Evolutionary conservation across 2,329 filamentous ascomycete species (phyloP), one percentile per base, ranked within the genome.

Genomic region (Saccharata proteae): DNA sequence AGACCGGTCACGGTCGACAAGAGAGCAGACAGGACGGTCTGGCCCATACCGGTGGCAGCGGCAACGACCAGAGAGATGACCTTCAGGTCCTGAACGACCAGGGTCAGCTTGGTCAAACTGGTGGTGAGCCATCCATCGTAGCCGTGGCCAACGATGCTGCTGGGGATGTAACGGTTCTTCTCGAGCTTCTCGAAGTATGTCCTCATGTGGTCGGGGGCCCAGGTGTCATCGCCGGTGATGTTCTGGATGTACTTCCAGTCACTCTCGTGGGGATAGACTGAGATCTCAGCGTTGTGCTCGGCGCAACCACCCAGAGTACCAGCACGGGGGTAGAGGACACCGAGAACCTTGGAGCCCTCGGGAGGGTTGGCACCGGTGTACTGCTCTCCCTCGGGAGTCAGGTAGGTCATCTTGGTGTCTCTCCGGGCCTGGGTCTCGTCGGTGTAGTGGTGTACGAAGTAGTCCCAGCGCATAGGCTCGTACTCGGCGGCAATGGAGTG

Each of bases 361-460:
- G 72, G 72, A 1, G 68, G 69, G 35, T 59, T 54, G 5, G 63
- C 49, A 10, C 72, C 71, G 11, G 62, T 66, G 43, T 74, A 74
- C 17, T 63, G 49, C 2, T 51, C 47, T 10, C 69, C 69, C 27
- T 65, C 51, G 0, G 63, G 55, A 0, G 66, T 68, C 6, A 61
- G 45, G 45, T 73, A 77, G 2, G 66, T 65, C 27, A 69, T 67
- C 57, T 78, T 77, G 42, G 55, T 66, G 46, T 78, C 71, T 30
- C 59, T 57, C 14, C 63, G 58, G 39, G 73, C 67, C 21, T 65
- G 59, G 14, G 52, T 48, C 26, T 69, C 53, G 38, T 76, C 62
- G 6, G 60, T 56, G 43, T 75, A 77, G 48, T 77, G 73, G 26
- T 63, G 62, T n/a, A 75, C 69, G 40, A 68, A 78, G 52, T 70